Evolutionary conservation across 345 rosid genomes (phyloP).

Genomic region (Eutrema japonicum): DNA sequence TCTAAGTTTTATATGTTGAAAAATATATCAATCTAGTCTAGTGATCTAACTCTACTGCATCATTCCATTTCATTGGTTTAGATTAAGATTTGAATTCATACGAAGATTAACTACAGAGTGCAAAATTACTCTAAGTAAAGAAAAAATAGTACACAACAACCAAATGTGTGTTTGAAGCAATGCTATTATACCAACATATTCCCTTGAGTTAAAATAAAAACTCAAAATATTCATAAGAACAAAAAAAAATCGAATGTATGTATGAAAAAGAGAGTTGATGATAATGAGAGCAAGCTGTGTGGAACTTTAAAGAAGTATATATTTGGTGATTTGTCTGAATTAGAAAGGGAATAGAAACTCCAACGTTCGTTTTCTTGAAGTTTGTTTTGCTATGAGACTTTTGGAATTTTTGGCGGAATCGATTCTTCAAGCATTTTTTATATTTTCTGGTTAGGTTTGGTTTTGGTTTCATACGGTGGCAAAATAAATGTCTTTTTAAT

Average conservation of each 20-base stretch:
- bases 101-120: not conserved
- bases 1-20: not conserved
- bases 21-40: constrained; percentile 2
- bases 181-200: constrained; percentile 21
- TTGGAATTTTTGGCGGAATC: constrained; percentile 29
- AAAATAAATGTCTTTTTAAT: not conserved
- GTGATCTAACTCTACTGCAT: constrained; percentile 4
- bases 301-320: constrained; percentile 27
- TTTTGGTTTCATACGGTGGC: constrained; percentile 34
- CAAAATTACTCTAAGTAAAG: not conserved
- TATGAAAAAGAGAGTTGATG: constrained; percentile 27
- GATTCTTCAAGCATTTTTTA: constrained; percentile 8
- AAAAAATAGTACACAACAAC: not conserved
- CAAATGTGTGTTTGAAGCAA: constrained; percentile 16
- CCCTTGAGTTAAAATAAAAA: constrained; percentile 4
- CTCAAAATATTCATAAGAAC: constrained; percentile 7
- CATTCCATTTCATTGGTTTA: constrained; percentile 4
- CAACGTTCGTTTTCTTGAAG: constrained; percentile 29
- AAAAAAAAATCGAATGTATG: constrained; percentile 3
- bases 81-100: constrained; percentile 3
- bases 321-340: constrained; percentile 35
- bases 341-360: constrained; percentile 42
- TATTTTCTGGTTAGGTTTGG: constrained; percentile 31
- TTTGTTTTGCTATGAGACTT: constrained; percentile 4
- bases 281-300: constrained; percentile 40